Evolutionary conservation across 2,329 filamentous ascomycete species (phyloP).

Genomic region (Diaporthe sp.): DNA sequence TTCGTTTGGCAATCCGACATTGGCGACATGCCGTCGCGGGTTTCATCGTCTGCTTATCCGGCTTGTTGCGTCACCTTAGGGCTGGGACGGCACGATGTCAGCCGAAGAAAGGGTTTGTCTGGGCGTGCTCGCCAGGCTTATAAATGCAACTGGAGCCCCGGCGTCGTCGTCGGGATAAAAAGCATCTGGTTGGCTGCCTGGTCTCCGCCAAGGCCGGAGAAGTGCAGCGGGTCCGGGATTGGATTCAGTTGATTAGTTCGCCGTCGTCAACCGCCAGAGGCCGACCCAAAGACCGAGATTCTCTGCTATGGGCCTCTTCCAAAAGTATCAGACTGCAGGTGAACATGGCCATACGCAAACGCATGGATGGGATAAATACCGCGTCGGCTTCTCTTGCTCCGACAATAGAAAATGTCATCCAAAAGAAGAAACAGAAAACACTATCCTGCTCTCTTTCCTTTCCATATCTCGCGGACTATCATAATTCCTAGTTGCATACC

Average conservation of each 20-base stretch:
- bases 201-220: neutral
- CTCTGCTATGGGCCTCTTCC: no score
- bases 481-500: neutral
- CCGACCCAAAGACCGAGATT: neutral
- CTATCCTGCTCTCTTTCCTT: neutral
- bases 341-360: neutral
- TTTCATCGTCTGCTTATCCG: neutral
- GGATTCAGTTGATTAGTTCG: neutral
- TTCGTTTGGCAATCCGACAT: neutral
- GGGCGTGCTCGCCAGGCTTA: neutral
- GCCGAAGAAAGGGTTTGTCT: neutral
- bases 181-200: neutral
- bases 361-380: neutral
- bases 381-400: neutral
- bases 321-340: no score
- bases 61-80: neutral
- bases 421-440: neutral
- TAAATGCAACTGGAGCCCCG: neutral
- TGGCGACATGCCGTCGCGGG: neutral
- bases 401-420: neutral
- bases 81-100: neutral
- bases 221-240: neutral
- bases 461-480: neutral
- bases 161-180: neutral
- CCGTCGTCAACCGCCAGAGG: neutral